A percentile compares a stretch with the other conserved stretches of the same genome.
phyloP scores from a whole-genome alignment of 495 filamentous ascomycete genomes.

The Aspergillus affinis region DNA sequence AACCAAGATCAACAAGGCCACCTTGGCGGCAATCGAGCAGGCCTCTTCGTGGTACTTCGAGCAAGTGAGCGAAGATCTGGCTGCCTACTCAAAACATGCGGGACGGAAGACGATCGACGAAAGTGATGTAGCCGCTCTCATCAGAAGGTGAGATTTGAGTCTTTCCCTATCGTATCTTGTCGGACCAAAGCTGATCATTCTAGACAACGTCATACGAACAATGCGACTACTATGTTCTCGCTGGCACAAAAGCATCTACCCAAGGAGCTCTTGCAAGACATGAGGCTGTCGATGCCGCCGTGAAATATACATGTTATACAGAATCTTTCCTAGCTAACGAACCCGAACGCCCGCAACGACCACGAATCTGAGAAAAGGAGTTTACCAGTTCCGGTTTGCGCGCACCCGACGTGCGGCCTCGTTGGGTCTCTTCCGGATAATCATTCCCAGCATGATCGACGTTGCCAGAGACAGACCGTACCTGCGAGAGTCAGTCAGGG shows the following conservation, averaged over 20 bases:
- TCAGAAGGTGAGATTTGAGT: conserved; percentile 62
- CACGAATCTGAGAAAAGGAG: conserved; percentile 6
- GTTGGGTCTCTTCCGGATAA: conserved; percentile 78
- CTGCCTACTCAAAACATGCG: conserved; percentile 77
- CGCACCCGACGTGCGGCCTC: conserved; percentile 72
- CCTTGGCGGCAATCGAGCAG: conserved; percentile 69
- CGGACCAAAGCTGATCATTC: conserved; percentile 25
- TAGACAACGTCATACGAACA: conserved; percentile 77
- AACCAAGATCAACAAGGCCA: conserved; percentile 67
- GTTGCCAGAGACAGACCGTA: conserved; percentile 86
- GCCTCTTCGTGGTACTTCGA: conserved; percentile 89
- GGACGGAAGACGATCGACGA: conserved; percentile 84
- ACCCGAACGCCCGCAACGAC: conserved; percentile 26
- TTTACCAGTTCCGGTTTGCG: conserved; percentile 78
- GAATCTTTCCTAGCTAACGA: conserved; percentile 12
- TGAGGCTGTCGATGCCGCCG: conserved; percentile 67
- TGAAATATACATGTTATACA: conserved; percentile 30
- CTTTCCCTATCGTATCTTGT: conserved; percentile 4
- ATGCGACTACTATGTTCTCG: conserved; percentile 73
- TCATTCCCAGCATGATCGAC: conserved; percentile 91
- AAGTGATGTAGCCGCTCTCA: conserved; percentile 73
- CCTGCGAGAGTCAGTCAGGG: conserved; percentile 52
- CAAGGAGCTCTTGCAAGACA: conserved; percentile 76
- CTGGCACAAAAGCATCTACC: conserved; percentile 80
- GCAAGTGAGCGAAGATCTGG: conserved; percentile 76